Evolutionary conservation across 441 rosid genomes (phyloP), one percentile per base, ranked within the genome.

Genomic region (Dalechampia spathulata): DNA sequence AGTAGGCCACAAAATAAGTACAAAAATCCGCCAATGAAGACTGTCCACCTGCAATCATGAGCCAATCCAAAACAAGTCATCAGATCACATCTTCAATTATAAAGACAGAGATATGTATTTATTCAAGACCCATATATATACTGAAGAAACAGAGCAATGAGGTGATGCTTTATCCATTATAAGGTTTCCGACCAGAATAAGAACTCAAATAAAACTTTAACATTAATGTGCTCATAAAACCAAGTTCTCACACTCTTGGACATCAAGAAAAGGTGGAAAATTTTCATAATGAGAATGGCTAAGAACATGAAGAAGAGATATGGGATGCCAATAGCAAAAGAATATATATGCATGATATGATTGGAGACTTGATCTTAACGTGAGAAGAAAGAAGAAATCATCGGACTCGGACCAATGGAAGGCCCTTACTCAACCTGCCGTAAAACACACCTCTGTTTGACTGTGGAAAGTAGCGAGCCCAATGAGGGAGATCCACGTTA

Each of bases 381-480:
- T n/a, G 23, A 13, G 43, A 28, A 48, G 27, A 17, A 13, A 46
- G 9, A 48, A 27, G 44, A 37, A 47, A n/a, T n/a, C n/a, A n/a
- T n/a, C n/a, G n/a, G n/a, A 21, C 17, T n/a, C n/a, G n/a, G n/a
- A n/a, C n/a, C n/a, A n/a, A n/a, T n/a, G n/a, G n/a, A n/a, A n/a
- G 20, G 21, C 19, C 17, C 10, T 19, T 49, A n/a, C 11, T 27
- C 15, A 28, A 19, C 10, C 10, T 20, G 54, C 32, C 44, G 4
- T 13, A 60, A 14, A 43, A 45, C 74, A 49, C 22, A 89, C 99
- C 99, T 80, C 86, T 93, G 67, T 93, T 90, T 66, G 97, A 77
- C 74, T 90, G 96, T 19, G 96, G 88, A 81, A 93, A 93, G 75
- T 93, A 93, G 27, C 81, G 97, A 68, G 97, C 96, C 99, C 99